phyloP scores from a whole-genome alignment of 306 rosid species.

The Geum urbanum region DNA sequence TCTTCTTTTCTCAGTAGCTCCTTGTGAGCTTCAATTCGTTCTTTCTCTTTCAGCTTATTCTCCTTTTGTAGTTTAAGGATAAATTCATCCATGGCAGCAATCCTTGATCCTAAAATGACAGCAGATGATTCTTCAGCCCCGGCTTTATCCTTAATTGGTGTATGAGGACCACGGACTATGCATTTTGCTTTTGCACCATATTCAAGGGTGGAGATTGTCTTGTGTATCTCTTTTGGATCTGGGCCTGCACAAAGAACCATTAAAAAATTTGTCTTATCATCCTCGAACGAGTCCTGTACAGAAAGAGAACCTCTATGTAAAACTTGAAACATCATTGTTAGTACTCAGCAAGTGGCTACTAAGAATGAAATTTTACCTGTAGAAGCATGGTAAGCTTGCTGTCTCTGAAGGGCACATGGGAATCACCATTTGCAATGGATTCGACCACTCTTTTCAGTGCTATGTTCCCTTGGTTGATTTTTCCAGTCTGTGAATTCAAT shows the following conservation, averaged over 20 bases:
- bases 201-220: conserved; percentile 93
- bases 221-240: conserved; percentile 90
- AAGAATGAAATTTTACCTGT: conserved; percentile 52
- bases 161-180: conserved; percentile 86
- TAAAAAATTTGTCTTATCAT: conserved; percentile 84
- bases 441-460: conserved; percentile 97
- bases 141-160: conserved; percentile 61
- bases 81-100: conserved; percentile 92
- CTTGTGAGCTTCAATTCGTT: conserved; percentile 74
- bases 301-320: conserved; percentile 20
- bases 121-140: conserved; percentile 69
- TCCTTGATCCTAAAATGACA: conserved; percentile 83
- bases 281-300: conserved; percentile 93
- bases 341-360: conserved; percentile 4
- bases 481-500: conserved; percentile 63
- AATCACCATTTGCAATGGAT: conserved; percentile 97
- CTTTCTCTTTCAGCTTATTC: conserved; percentile 75
- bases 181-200: conserved; percentile 99
- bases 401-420: conserved; percentile 98
- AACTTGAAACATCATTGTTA: conserved; percentile 18
- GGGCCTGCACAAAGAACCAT: conserved; percentile 98
- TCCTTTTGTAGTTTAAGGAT: conserved; percentile 86
- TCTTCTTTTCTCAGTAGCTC: conserved; percentile 78
- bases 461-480: conserved; percentile 92
- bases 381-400: conserved; percentile 99